Base-by-base conservation (phyloP, 306 rosid species). In the Herpetospermum pedunculosum region DNA sequence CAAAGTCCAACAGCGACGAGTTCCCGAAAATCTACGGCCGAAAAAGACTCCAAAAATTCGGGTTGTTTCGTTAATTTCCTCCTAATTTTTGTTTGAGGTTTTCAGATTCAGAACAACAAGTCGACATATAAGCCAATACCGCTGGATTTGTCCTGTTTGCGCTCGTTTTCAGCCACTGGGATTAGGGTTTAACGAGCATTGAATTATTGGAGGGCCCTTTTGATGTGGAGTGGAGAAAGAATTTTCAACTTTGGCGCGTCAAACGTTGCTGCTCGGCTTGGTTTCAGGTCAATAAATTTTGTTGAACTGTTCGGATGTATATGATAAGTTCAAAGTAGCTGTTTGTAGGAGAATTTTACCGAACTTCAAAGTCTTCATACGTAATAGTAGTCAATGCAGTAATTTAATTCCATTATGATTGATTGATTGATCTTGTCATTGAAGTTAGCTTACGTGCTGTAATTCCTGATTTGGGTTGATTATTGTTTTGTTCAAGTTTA, bases 291-390 rank as follows among this genome's bases (percentile, higher is more conserved):
- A 70, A 70, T 41, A 26, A 43, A 69, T 47, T 47, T 28, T 46
- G 18, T 29, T 29, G 10, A 49, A 46, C 74, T 70, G 57, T 47
- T 70, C 35, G 16, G 26, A 25, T 43, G 28, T 70, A 25, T 43
- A 14, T 46, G 57, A 70, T 70, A 70, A 70, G 74, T 70, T 70
- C 74, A 70, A 70, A 28, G 38, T 46, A 28, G 55, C 55, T 46
- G 41, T 70, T 46, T 70, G 23, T 3, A 25, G 14, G 37, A 7
- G 3, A 26, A 68, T 68, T 68, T 43, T 41, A 47, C 14, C 29
- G 40, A 28, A 18, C 26, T 48, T 18, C 0, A 21, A 49, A 32
- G 3, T 72, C 76, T 32, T 34, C n/a, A 34, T 50, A 34, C 64
- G 49, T 50, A 50, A 72, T 52, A 8, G 6, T 19, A 10, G 76